Conservation (phyloP, 2,329 filamentous ascomycete genomes). For the Botrytis galanthina region DNA sequence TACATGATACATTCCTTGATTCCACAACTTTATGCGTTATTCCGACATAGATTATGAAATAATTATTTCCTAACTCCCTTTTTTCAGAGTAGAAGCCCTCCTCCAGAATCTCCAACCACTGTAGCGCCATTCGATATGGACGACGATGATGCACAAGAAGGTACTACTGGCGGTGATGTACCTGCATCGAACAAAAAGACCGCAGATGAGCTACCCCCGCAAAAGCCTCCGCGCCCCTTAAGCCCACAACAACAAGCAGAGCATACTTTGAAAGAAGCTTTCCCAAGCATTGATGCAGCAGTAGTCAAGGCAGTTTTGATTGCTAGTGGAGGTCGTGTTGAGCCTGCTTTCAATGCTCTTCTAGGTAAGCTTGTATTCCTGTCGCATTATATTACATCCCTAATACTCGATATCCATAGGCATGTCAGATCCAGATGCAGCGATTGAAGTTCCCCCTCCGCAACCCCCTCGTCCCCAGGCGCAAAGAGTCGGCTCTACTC, state of each 20-base stretch:
- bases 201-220: slow-evolving; percentile 51
- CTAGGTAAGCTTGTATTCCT: slow-evolving; percentile 56
- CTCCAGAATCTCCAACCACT: slow-evolving; percentile 63
- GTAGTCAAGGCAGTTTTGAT: slow-evolving; percentile 86
- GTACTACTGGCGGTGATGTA: slow-evolving; percentile 48
- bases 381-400: background rate
- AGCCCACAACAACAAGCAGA: slow-evolving; percentile 82
- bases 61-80: slow-evolving; percentile 6
- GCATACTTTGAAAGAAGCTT: slow-evolving; percentile 87
- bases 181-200: slow-evolving; percentile 43
- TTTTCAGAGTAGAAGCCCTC: slow-evolving; percentile 12
- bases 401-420: slow-evolving; percentile 45
- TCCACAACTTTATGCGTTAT: slow-evolving; percentile 19
- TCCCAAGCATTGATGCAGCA: slow-evolving; percentile 74
- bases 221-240: slow-evolving; percentile 82
- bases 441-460: slow-evolving; percentile 59
- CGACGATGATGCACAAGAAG: slow-evolving; percentile 67
- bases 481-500: slow-evolving; percentile 50
- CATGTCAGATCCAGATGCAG: slow-evolving; percentile 77
- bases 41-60: slow-evolving; percentile 2
- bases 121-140: slow-evolving; percentile 65
- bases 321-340: slow-evolving; percentile 82
- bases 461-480: slow-evolving; percentile 76
- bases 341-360: slow-evolving; percentile 93
- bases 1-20: slow-evolving; percentile 4